These are phyloP conservation scores for Ophiostoma sp. DNA, from an alignment of 2,329 filamentous ascomycete genomes.

Conservation along the genomic window DNA sequence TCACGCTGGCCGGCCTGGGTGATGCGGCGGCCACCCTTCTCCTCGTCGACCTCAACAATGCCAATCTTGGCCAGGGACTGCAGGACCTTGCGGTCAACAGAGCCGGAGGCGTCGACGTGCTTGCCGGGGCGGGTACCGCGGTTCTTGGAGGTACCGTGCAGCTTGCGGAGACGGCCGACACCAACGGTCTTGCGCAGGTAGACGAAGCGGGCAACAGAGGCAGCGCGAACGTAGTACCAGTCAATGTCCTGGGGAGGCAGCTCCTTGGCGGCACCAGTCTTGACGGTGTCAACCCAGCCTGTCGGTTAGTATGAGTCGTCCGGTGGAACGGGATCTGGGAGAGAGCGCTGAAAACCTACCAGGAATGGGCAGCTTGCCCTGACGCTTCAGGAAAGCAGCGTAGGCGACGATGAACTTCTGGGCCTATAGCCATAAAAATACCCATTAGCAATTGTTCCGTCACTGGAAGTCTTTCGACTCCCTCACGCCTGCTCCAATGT, in stretches of 20 bases:
- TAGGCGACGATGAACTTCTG: constrained; percentile 84
- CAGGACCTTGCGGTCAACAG: constrained; percentile 94
- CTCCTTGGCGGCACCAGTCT: constrained; percentile 95
- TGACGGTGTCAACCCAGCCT: constrained; percentile 99
- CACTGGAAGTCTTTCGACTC: constrained; percentile 65
- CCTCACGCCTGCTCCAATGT: constrained; percentile 61
- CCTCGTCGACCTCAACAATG: constrained; percentile 94
- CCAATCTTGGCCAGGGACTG: constrained; percentile 99
- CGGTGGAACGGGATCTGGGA: background rate
- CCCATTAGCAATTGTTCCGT: constrained; percentile 67
- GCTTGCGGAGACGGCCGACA: constrained; percentile 88
- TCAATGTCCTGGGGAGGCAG: constrained; percentile 96
- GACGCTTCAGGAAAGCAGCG: constrained; percentile 84
- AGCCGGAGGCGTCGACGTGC: constrained; percentile 92
- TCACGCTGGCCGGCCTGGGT: constrained; percentile 98
- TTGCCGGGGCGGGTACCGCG: constrained; percentile 84
- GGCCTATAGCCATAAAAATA: constrained; percentile 51
- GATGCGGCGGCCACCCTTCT: constrained; percentile 97
- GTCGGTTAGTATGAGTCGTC: background rate
- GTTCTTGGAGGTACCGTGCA: constrained; percentile 94
- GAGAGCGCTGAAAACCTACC: constrained; percentile 44
- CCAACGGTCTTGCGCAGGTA: constrained; percentile 99
- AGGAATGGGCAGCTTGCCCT: constrained; percentile 87
- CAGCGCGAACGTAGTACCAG: constrained; percentile 91
- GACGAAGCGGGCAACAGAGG: constrained; percentile 93